Conservation (phyloP, 2,329 filamentous ascomycete genomes). For the Ceratocystis smalleyi region DNA sequence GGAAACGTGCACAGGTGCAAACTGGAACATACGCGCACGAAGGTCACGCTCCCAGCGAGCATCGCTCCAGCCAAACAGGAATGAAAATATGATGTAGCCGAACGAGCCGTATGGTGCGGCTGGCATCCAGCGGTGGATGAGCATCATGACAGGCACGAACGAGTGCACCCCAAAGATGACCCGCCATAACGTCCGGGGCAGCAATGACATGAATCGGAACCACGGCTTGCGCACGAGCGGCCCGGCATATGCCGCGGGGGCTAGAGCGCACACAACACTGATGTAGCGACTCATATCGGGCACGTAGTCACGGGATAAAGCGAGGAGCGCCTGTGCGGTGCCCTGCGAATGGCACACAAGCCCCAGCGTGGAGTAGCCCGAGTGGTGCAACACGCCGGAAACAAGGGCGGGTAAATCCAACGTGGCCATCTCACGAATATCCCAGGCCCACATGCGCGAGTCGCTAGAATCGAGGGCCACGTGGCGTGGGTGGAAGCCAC, state of each 20-base stretch:
- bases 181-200: conserved; percentile 51
- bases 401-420: conserved; percentile 72
- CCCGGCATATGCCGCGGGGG: conserved; percentile 80
- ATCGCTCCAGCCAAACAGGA: conserved; percentile 80
- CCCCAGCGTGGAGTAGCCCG: conserved; percentile 39
- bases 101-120: conserved; percentile 59
- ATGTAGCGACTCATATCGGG: conserved; percentile 70
- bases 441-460: conserved; percentile 93
- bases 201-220: conserved; percentile 65
- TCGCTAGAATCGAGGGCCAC: conserved; percentile 53
- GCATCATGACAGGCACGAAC: conserved; percentile 90
- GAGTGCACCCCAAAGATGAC: conserved; percentile 80
- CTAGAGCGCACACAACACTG: conserved; percentile 79
- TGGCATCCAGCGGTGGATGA: conserved; percentile 53
- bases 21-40: conserved; percentile 74
- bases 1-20: conserved; percentile 78
- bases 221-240: conserved; percentile 74
- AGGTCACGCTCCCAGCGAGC: conserved; percentile 67
- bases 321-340: conserved; percentile 75
- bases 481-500: conserved; percentile 69
- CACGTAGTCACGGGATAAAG: conserved; percentile 75
- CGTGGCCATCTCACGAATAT: conserved; percentile 84
- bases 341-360: conserved; percentile 82
- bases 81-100: conserved; percentile 79
- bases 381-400: conserved; percentile 65